Conservation (phyloP, 768 basidiomycete species). For the Agrocybe pediades region DNA sequence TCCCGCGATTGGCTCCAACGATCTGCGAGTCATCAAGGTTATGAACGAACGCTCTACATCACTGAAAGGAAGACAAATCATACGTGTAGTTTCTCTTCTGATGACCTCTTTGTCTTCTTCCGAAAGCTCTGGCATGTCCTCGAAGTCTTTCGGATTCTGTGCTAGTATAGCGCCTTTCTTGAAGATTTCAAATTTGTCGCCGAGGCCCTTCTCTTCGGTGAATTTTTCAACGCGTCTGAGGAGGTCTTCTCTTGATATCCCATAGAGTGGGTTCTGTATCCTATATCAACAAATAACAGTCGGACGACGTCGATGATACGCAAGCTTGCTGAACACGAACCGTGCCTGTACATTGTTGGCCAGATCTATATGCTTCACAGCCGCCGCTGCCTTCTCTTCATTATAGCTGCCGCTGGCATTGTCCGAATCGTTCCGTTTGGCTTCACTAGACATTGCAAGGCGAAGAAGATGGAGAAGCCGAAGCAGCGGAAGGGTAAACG, state of each 20-base stretch:
- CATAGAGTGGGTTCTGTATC: conserved; percentile 49
- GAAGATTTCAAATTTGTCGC: conserved; percentile 47
- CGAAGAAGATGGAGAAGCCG: conserved; percentile 14
- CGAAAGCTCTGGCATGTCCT: conserved; percentile 35
- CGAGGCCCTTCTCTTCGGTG: conserved; percentile 47
- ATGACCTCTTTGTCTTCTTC: conserved; percentile 40
- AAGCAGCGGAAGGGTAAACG: conserved; percentile 5
- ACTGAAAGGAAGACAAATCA: neutral
- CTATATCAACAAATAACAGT: conserved; percentile 19
- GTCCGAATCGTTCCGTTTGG: conserved; percentile 15
- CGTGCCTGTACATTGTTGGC: conserved; percentile 44
- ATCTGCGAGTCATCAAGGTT: conserved; percentile 27
- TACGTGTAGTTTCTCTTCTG: conserved; percentile 48
- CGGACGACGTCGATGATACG: neutral
- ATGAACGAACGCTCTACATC: conserved; percentile 5
- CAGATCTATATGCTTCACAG: conserved; percentile 25
- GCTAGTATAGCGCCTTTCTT: conserved; percentile 76
- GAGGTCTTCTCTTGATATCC: conserved; percentile 61
- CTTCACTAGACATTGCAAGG: conserved; percentile 28
- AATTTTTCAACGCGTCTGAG: conserved; percentile 64
- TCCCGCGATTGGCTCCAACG: conserved; percentile 49
- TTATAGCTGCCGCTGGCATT: conserved; percentile 16
- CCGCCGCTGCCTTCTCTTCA: conserved; percentile 25
- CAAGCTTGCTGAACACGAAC: conserved; percentile 22
- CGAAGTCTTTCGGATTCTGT: conserved; percentile 60